These are phyloP conservation scores for Chlorokybus atmophyticus DNA, from an alignment of 139 green algal species.

Conservation along the genomic window DNA sequence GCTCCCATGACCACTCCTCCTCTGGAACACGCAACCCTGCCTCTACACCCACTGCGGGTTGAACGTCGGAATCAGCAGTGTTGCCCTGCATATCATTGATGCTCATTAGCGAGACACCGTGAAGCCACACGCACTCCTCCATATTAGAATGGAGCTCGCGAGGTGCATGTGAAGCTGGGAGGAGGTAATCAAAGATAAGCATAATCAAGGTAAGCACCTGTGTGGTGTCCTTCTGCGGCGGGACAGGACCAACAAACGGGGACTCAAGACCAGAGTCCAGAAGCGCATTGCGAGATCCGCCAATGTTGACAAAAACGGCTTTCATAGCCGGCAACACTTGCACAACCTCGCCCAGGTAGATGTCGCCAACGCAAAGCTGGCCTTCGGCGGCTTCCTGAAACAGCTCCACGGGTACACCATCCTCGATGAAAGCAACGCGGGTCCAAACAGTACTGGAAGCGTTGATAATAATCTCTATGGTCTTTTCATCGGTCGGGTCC, in stretches of 20 bases:
- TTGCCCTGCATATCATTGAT: too few relatives aligned
- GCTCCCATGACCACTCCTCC: neutral
- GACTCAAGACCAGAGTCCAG: conserved; percentile 10
- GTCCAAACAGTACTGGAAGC: neutral
- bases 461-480: conserved; percentile 18
- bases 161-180: too few relatives aligned
- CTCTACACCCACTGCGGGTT: too few relatives aligned
- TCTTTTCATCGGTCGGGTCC: too few relatives aligned
- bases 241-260: neutral
- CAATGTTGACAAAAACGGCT: conserved; percentile 20
- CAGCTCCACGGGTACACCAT: conserved; percentile 17
- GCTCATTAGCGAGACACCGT: too few relatives aligned
- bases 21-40: too few relatives aligned
- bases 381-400: neutral
- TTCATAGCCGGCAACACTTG: conserved; percentile 16
- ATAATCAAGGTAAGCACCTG: too few relatives aligned
- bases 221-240: too few relatives aligned
- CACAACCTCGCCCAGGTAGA: conserved; percentile 15
- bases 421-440: conserved; percentile 18
- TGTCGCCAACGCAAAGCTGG: conserved; percentile 8
- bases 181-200: too few relatives aligned
- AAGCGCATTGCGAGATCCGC: conserved; percentile 1
- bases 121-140: too few relatives aligned
- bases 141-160: too few relatives aligned
- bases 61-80: neutral